These are phyloP conservation scores for Fusarium sp. DNA, from an alignment of 2,329 filamentous ascomycete genomes.

Conservation along the genomic window DNA sequence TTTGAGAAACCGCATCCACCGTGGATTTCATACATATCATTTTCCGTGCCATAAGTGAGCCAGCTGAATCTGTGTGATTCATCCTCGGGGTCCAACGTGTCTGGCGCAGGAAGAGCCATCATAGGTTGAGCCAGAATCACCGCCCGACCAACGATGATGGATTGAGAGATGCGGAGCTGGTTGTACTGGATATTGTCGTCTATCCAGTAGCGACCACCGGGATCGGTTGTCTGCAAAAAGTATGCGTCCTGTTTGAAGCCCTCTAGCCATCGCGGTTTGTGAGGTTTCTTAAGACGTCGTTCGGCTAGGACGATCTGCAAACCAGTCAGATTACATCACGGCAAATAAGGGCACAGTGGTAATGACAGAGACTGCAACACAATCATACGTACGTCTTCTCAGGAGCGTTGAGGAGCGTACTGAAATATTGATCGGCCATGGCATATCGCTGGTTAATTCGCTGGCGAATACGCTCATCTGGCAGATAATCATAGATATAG, in stretches of 20 bases:
- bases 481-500: slow-evolving; percentile 55
- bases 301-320: slow-evolving; percentile 52
- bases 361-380: not conserved
- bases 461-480: slow-evolving; percentile 43
- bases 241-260: slow-evolving; percentile 52
- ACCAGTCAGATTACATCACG: not conserved
- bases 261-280: slow-evolving; percentile 52
- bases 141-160: slow-evolving; percentile 53
- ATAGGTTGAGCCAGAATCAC: slow-evolving; percentile 55
- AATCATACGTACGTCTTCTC: slow-evolving; percentile 45
- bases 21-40: slow-evolving; percentile 53
- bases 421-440: slow-evolving; percentile 45
- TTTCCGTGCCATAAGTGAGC: slow-evolving; percentile 52
- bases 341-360: not conserved
- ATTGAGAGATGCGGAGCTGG: slow-evolving; percentile 51
- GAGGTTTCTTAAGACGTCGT: slow-evolving; percentile 48
- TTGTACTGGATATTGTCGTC: slow-evolving; percentile 49
- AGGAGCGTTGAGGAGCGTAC: slow-evolving; percentile 40
- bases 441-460: slow-evolving; percentile 48
- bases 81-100: slow-evolving; percentile 43
- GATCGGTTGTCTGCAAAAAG: slow-evolving; percentile 51
- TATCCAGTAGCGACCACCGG: slow-evolving; percentile 52
- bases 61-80: slow-evolving; percentile 52
- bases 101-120: slow-evolving; percentile 46
- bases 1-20: slow-evolving; percentile 57